Conservation (phyloP, 2,329 filamentous ascomycete species). For the Alternaria triticimaculans region DNA sequence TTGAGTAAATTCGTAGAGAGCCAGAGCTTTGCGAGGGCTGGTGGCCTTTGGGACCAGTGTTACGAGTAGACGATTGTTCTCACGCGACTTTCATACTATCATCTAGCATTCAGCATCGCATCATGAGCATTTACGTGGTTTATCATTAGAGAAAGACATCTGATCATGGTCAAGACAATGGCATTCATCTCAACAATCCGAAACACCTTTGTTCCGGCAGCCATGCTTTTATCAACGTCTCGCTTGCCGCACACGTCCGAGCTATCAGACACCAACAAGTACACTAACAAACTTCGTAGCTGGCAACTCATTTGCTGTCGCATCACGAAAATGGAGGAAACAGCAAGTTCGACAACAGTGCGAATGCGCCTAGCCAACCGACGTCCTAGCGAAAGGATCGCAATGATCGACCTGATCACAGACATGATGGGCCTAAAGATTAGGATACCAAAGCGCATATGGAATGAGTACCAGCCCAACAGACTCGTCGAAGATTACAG, state of each 20-base stretch:
- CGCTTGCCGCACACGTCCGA: neutral
- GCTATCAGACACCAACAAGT: slow-evolving; percentile 9
- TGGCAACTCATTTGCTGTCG: neutral
- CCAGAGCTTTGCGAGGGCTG: slow-evolving; percentile 73
- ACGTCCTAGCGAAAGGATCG: neutral
- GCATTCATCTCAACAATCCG: neutral
- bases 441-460: slow-evolving; percentile 15
- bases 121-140: neutral
- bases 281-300: neutral
- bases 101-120: neutral
- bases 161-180: neutral
- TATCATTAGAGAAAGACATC: neutral
- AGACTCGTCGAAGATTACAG: fast-evolving
- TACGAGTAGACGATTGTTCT: slow-evolving; percentile 14
- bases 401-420: neutral
- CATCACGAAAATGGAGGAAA: neutral
- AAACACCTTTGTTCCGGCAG: neutral
- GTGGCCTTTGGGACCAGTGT: slow-evolving; percentile 77
- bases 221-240: neutral
- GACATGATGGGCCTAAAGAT: slow-evolving; percentile 7
- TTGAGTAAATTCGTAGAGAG: slow-evolving; percentile 75
- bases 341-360: neutral
- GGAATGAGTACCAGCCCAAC: slow-evolving; percentile 13
- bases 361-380: neutral
- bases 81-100: neutral